Base-by-base conservation (phyloP, 1,284 basidiomycete species). In the Trametes hirsuta region DNA sequence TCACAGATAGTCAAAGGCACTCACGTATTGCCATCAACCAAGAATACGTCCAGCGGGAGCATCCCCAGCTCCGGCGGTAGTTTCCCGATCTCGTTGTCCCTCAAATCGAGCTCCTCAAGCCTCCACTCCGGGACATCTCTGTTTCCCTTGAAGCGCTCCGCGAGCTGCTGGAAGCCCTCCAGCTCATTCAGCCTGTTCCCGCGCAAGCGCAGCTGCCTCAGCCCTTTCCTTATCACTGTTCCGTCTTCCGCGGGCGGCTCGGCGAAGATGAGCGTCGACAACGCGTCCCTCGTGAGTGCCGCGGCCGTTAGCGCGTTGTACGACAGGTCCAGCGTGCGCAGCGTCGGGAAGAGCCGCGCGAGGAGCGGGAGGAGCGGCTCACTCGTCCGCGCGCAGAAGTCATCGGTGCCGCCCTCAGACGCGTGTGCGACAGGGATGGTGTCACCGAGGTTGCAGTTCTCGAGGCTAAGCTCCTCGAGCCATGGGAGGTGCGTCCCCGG, bases 1-100 rank as follows among this genome's bases (percentile, higher is more conserved):
- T 3, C 41, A 39, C 30, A 12, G 24, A 12, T 22, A 8, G 48
- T 10, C 34, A 21, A 14, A 47, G 49, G n/a, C 6, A 83, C 90
- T 77, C 71, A 92, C 90, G 80, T 75, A 74, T 93, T 93, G n/a
- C 91, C 91, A 68, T 93, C 91, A 37, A 93, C 91, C 66, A 91
- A 74, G 58, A 93, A 85, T 11, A 91, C 85, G 54, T 93, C 90
- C 66, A 93, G 72, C 22, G 91, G 87, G 48, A 93, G 69, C 62
- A 91, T 69, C 12, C 91, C 91, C 53, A 93, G 71, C 68, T 87
- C 85, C 4, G 87, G 74, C 0, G 84, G 85, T 37, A 93, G 72
- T 72, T 81, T 85, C 9, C 79, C 78, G 54, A 93, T 84, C 68
- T 90, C 87, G 64, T 93, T 93, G 68, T 93, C 90, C 61, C 91